These are phyloP conservation scores for Ustilago crameri DNA, from an alignment of 1,284 basidiomycete genomes.

Conservation along the genomic window DNA sequence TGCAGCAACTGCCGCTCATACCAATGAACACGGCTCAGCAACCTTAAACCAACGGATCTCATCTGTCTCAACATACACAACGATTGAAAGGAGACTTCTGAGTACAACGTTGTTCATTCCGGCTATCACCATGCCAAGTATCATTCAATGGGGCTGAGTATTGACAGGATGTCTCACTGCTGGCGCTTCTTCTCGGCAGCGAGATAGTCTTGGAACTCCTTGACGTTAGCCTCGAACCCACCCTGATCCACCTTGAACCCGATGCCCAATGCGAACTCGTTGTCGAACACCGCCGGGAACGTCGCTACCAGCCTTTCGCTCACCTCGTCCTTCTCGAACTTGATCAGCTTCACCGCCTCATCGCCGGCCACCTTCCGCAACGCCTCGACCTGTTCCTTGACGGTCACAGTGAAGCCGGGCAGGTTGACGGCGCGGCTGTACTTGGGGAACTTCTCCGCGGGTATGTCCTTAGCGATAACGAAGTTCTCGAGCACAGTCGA, in stretches of 20 bases:
- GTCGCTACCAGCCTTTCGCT: slow-evolving; percentile 45
- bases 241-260: slow-evolving; percentile 53
- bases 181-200: slow-evolving; percentile 13
- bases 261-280: slow-evolving; percentile 35
- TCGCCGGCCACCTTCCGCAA: slow-evolving; percentile 38
- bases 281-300: slow-evolving; percentile 47
- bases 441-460: slow-evolving; percentile 16
- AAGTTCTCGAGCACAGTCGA: slow-evolving; percentile 48
- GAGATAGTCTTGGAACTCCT: slow-evolving; percentile 39
- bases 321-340: slow-evolving; percentile 52
- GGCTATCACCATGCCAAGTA: too few relatives aligned
- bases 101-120: too few relatives aligned
- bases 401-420: slow-evolving; percentile 50
- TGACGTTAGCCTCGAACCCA: slow-evolving; percentile 42
- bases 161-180: neutral
- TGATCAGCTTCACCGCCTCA: slow-evolving; percentile 43
- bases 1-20: too few relatives aligned
- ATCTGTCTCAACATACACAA: too few relatives aligned
- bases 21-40: too few relatives aligned
- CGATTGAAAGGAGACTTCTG: too few relatives aligned
- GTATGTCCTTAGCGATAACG: slow-evolving; percentile 43
- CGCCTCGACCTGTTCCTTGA: slow-evolving; percentile 47
- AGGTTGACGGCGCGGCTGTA: slow-evolving; percentile 39
- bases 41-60: too few relatives aligned
- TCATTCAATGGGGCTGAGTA: too few relatives aligned